Conservation (phyloP, 1,284 basidiomycete species). For the Melanopsichium pennsylvanicum region DNA sequence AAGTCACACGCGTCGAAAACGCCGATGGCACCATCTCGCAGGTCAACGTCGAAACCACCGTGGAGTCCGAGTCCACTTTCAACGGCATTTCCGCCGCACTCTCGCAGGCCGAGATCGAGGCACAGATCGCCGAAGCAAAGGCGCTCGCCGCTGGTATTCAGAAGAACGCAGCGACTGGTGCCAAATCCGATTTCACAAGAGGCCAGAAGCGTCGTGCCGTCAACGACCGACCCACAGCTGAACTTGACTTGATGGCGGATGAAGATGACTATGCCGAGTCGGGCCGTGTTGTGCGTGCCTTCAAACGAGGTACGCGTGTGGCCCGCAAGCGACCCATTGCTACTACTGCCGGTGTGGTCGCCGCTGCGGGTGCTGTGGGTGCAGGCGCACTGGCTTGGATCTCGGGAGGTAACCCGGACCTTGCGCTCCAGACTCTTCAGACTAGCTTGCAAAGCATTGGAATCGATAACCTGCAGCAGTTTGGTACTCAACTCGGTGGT, state of each 20-base stretch:
- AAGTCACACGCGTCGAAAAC: conserved; percentile 34
- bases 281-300: conserved; percentile 40
- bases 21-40: conserved; percentile 34
- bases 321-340: conserved; percentile 53
- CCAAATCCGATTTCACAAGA: conserved; percentile 9
- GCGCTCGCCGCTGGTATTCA: conserved; percentile 57
- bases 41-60: conserved; percentile 40
- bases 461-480: conserved; percentile 30
- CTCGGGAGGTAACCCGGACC: conserved; percentile 52
- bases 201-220: conserved; percentile 56
- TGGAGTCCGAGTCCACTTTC: conserved; percentile 20
- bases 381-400: conserved; percentile 60
- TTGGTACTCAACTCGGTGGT: conserved; percentile 30
- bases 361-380: conserved; percentile 58
- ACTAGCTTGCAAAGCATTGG: conserved; percentile 53
- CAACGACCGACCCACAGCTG: conserved; percentile 52
- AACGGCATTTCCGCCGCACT: conserved; percentile 35
- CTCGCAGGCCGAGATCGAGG: conserved; percentile 57
- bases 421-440: conserved; percentile 53
- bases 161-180: conserved; percentile 18
- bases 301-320: conserved; percentile 45
- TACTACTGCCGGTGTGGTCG: conserved; percentile 54
- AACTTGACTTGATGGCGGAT: conserved; percentile 39
- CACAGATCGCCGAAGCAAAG: conserved; percentile 57
- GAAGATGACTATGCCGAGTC: conserved; percentile 48